Percentiles rank a stretch among this genome's conserved stretches.
Evolutionary conservation across 2,329 filamentous ascomycete species (phyloP).

Genomic region (Monascus ruber): DNA sequence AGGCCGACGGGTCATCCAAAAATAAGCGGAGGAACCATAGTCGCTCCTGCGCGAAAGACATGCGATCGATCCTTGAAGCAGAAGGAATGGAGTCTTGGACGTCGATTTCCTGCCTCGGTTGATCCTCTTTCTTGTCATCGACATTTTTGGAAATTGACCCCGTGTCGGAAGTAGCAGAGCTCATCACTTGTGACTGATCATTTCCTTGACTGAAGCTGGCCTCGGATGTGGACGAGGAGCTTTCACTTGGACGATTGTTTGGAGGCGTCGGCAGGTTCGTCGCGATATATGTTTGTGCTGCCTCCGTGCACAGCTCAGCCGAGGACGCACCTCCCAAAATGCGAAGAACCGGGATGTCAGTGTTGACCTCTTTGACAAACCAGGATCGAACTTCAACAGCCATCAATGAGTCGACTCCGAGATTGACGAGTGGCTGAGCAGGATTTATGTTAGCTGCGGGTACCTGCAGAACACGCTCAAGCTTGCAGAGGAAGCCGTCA

Average conservation of each 20-base stretch:
- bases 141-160: no score
- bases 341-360: constrained; percentile 41
- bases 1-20: constrained; percentile 13
- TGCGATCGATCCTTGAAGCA: no score
- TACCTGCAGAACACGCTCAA: constrained; percentile 1
- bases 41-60: no score
- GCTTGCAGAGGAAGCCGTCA: constrained; percentile 1
- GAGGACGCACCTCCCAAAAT: constrained; percentile 28
- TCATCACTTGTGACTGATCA: no score
- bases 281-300: constrained; percentile 1
- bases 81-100: no score
- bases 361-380: constrained; percentile 5
- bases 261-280: not conserved
- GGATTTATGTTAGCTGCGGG: constrained; percentile 1
- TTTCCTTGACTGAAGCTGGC: no score
- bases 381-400: constrained; percentile 10
- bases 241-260: not conserved
- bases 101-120: no score
- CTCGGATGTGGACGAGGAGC: constrained; percentile 2
- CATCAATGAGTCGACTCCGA: constrained; percentile 10
- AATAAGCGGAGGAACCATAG: not conserved
- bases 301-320: constrained; percentile 1
- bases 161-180: no score
- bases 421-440: constrained; percentile 2
- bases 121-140: no score